Percentiles rank a stretch among this genome's conserved stretches.
Evolutionary conservation across 176 grass and related monocot species (phyloP).

Genomic region (Eragrostis curvula): DNA sequence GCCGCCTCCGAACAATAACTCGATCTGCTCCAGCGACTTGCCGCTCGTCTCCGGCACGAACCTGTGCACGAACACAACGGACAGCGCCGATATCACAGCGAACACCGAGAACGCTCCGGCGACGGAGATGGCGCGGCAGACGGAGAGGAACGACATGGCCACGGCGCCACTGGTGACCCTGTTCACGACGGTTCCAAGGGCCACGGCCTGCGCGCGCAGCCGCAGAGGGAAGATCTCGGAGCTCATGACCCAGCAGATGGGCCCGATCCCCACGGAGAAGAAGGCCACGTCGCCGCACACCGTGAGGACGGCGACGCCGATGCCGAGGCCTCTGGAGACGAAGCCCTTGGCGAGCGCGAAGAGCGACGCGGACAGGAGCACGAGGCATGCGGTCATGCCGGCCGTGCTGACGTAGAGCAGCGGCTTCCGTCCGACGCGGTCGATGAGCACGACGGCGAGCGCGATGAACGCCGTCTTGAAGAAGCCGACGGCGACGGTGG

Average conservation of each 20-base stretch:
- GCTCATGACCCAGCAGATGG: constrained; percentile 69
- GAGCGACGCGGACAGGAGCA: constrained; percentile 47
- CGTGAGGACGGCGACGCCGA: constrained; percentile 48
- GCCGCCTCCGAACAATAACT: constrained; percentile 50
- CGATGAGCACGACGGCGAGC: constrained; percentile 61
- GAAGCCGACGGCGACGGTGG: constrained; percentile 63
- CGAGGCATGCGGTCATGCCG: constrained; percentile 69
- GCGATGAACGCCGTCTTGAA: constrained; percentile 67
- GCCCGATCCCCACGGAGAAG: constrained; percentile 80
- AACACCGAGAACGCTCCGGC: constrained; percentile 66
- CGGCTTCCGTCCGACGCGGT: constrained; percentile 62
- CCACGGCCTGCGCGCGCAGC: constrained; percentile 78
- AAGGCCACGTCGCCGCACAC: constrained; percentile 87
- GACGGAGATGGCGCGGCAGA: constrained; percentile 56
- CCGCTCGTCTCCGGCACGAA: constrained; percentile 78
- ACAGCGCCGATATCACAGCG: constrained; percentile 54
- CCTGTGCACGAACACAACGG: constrained; percentile 63
- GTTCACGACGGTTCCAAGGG: constrained; percentile 52
- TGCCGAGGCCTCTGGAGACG: constrained; percentile 33
- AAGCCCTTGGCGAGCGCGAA: constrained; percentile 29
- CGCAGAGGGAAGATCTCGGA: constrained; percentile 79
- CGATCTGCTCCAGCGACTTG: constrained; percentile 80
- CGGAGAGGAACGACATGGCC: constrained; percentile 78
- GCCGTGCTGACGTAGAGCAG: constrained; percentile 64
- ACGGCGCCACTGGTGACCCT: constrained; percentile 69